Evolutionary conservation across 2,329 filamentous ascomycete species (phyloP).

Genomic region (Trichoderma sp.): DNA sequence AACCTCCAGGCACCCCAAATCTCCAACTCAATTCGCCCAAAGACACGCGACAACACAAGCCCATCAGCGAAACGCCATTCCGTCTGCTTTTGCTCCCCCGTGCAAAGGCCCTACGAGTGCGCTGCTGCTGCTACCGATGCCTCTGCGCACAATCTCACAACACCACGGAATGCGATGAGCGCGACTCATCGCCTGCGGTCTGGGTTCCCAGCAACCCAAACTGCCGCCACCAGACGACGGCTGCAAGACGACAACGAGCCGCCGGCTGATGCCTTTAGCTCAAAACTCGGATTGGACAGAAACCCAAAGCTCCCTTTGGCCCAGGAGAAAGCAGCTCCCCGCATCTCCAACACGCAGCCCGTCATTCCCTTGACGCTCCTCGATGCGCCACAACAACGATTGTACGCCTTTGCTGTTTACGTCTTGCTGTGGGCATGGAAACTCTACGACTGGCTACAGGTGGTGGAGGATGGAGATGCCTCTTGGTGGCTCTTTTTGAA

Average conservation of each 20-base stretch:
- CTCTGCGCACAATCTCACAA: conserved; percentile 22
- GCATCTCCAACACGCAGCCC: conserved; percentile 46
- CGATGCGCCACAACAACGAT: conserved; percentile 85
- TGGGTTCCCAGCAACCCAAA: conserved; percentile 75
- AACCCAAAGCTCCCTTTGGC: conserved; percentile 43
- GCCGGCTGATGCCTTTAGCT: conserved; percentile 12
- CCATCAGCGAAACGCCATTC: background rate
- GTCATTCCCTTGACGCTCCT: conserved; percentile 78
- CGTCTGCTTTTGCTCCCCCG: background rate
- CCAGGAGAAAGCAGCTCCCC: conserved; percentile 39
- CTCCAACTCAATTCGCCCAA: background rate
- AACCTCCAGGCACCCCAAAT: conserved; percentile 7
- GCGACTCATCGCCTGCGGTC: conserved; percentile 78
- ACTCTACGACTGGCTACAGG: conserved; percentile 77
- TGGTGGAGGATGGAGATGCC: conserved; percentile 77
- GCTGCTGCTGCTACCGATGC: conserved; percentile 20
- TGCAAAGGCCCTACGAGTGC: background rate
- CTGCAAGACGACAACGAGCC: conserved; percentile 30
- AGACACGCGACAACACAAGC: conserved; percentile 10
- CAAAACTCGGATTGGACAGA: conserved; percentile 9
- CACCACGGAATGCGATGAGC: conserved; percentile 69
- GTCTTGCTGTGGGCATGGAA: conserved; percentile 74
- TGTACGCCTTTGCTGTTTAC: conserved; percentile 83
- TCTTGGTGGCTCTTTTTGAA: conserved; percentile 92
- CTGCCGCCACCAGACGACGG: conserved; percentile 41